phyloP scores from a whole-genome alignment of 2,329 filamentous ascomycete species.

The Claviceps monticola region DNA sequence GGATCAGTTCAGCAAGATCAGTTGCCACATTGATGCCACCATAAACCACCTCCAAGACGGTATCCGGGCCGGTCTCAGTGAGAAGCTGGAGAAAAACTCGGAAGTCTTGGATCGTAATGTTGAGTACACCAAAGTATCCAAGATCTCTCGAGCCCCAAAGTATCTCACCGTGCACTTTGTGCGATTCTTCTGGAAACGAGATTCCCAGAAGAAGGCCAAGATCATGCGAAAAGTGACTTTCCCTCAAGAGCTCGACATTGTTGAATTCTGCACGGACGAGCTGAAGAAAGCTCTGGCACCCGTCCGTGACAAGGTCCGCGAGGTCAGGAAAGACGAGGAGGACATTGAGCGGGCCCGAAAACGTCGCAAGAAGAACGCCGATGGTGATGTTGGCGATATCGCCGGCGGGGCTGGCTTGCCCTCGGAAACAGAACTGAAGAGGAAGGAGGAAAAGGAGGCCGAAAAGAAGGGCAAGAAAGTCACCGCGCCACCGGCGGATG shows the following conservation, averaged over 20 bases:
- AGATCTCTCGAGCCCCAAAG: conserved; percentile 80
- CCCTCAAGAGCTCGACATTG: conserved; percentile 78
- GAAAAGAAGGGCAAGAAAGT: conserved; percentile 24
- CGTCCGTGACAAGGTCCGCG: conserved; percentile 90
- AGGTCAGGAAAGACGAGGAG: conserved; percentile 87
- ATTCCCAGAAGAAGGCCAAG: conserved; percentile 96
- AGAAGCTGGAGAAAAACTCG: conserved; percentile 85
- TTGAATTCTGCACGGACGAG: conserved; percentile 91
- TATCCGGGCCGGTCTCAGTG: conserved; percentile 64
- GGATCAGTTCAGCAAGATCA: conserved; percentile 73
- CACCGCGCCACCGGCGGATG: conserved; percentile 31
- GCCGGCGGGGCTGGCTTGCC: conserved; percentile 31
- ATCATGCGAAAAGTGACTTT: conserved; percentile 99
- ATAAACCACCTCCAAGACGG: conserved; percentile 90
- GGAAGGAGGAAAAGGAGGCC: conserved; percentile 34
- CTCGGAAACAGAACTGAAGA: conserved; percentile 35
- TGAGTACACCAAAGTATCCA: conserved; percentile 79
- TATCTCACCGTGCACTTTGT: conserved; percentile 96
- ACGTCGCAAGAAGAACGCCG: conserved; percentile 59
- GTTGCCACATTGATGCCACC: conserved; percentile 81
- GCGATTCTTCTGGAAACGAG: conserved; percentile 93
- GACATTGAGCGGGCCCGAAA: conserved; percentile 87
- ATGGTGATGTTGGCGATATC: conserved; percentile 31
- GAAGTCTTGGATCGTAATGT: conserved; percentile 64
- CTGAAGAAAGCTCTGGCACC: conserved; percentile 72